A percentile compares a stretch with the other conserved stretches of the same genome.
Conservation (phyloP, 768 basidiomycete species). For the Pleurotus platypus region DNA sequence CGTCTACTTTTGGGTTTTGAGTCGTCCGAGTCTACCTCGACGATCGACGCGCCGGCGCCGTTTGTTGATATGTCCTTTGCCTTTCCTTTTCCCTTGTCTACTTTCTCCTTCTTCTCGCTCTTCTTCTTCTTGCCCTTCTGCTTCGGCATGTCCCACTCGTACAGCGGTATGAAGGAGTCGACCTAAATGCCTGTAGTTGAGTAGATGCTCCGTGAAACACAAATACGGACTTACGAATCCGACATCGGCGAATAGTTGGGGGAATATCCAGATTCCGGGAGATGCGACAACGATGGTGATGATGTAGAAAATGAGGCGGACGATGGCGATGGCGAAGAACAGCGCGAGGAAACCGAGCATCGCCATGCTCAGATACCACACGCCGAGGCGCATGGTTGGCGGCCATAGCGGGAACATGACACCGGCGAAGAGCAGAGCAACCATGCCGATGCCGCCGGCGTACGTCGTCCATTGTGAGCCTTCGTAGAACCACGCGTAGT, state of each 20-base stretch:
- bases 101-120: slow-evolving; percentile 23
- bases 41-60: slow-evolving; percentile 38
- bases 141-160: slow-evolving; percentile 94
- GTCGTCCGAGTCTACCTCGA: slow-evolving; percentile 42
- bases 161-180: slow-evolving; percentile 94
- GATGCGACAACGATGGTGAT: slow-evolving; percentile 82
- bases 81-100: slow-evolving; percentile 23
- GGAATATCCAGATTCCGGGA: slow-evolving; percentile 99
- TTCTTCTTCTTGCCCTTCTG: slow-evolving; percentile 53
- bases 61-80: slow-evolving; percentile 25
- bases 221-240: slow-evolving; percentile 76
- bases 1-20: slow-evolving; percentile 39
- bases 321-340: slow-evolving; percentile 87
- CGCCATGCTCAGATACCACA: slow-evolving; percentile 90
- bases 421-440: slow-evolving; percentile 88
- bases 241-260: slow-evolving; percentile 95
- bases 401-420: slow-evolving; percentile 99
- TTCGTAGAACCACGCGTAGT: slow-evolving; percentile 97
- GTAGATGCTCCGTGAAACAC: neutral
- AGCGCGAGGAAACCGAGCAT: slow-evolving; percentile 85
- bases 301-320: slow-evolving; percentile 91
- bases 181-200: slow-evolving; percentile 48
- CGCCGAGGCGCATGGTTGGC: slow-evolving; percentile 84
- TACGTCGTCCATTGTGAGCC: slow-evolving; percentile 93
- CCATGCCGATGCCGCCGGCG: slow-evolving; percentile 87